Conservation (phyloP, 306 rosid species). For the Astragalus glycyphyllos region DNA sequence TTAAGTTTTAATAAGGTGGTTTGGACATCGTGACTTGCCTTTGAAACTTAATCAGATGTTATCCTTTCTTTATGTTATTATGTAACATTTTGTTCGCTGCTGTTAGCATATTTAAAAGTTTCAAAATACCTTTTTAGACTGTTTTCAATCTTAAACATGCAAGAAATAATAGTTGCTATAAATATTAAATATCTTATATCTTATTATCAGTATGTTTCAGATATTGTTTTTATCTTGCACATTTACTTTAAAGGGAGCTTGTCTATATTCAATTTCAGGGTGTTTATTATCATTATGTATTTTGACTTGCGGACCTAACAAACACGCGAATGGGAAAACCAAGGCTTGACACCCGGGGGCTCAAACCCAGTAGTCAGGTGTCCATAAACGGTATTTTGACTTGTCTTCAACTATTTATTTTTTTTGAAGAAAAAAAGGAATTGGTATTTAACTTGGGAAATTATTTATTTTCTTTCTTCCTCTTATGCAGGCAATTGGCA, state of each 20-base stretch:
- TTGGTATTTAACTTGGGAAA: no score
- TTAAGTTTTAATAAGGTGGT: no score
- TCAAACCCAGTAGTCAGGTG: no score
- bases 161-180: neutral
- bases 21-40: constrained; percentile 97
- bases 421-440: no score
- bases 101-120: neutral
- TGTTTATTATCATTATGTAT: constrained; percentile 3
- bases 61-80: constrained; percentile 9
- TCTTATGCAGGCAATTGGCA: no score
- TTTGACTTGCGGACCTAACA: no score
- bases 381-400: no score
- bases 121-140: neutral
- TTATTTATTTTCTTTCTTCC: no score
- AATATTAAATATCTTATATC: neutral
- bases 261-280: neutral
- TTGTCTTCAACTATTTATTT: no score
- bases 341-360: no score
- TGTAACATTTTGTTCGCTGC: constrained; percentile 10
- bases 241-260: neutral
- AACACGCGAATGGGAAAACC: no score
- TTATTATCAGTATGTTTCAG: neutral
- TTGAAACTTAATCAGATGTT: constrained; percentile 77
- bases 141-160: constrained; percentile 1
- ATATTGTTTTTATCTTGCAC: neutral